Conservation (phyloP, 495 filamentous ascomycete species). For the Lichina pygmaea region DNA sequence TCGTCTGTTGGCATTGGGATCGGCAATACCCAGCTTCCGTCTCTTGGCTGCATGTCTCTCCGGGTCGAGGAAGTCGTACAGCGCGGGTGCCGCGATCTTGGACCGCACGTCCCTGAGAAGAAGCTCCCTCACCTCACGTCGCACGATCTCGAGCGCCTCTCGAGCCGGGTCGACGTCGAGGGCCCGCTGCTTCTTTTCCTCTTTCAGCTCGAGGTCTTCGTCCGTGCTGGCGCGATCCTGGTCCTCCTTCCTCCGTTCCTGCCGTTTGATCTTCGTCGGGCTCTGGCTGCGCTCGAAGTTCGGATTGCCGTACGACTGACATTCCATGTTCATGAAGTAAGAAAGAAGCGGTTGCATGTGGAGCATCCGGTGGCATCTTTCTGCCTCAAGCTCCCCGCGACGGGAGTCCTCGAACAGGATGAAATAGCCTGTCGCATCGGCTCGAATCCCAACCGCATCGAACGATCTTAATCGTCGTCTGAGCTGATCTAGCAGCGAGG, state of each 20-base stretch:
- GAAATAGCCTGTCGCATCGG: slow-evolving; percentile 71
- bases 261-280: slow-evolving; percentile 20
- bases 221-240: slow-evolving; percentile 32
- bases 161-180: slow-evolving; percentile 63
- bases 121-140: slow-evolving; percentile 58
- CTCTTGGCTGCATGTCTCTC: slow-evolving; percentile 48
- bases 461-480: slow-evolving; percentile 62
- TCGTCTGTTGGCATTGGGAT: slow-evolving; percentile 27
- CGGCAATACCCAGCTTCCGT: slow-evolving; percentile 47
- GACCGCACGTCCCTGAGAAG: slow-evolving; percentile 65
- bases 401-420: slow-evolving; percentile 58
- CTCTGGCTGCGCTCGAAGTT: slow-evolving; percentile 36
- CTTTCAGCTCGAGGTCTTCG: slow-evolving; percentile 50
- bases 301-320: slow-evolving; percentile 40
- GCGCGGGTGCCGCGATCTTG: slow-evolving; percentile 51
- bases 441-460: slow-evolving; percentile 46
- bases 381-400: slow-evolving; percentile 50
- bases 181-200: slow-evolving; percentile 64
- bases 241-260: slow-evolving; percentile 27
- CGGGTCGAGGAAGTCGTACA: slow-evolving; percentile 69
- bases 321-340: slow-evolving; percentile 81
- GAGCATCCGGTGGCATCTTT: slow-evolving; percentile 42
- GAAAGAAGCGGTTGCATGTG: slow-evolving; percentile 64
- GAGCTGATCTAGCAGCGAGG: slow-evolving; percentile 58
- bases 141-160: slow-evolving; percentile 50